Percentiles rank a stretch among this genome's conserved stretches.
Conservation (phyloP, 495 filamentous ascomycete genomes). For the Xylaria scruposa region DNA sequence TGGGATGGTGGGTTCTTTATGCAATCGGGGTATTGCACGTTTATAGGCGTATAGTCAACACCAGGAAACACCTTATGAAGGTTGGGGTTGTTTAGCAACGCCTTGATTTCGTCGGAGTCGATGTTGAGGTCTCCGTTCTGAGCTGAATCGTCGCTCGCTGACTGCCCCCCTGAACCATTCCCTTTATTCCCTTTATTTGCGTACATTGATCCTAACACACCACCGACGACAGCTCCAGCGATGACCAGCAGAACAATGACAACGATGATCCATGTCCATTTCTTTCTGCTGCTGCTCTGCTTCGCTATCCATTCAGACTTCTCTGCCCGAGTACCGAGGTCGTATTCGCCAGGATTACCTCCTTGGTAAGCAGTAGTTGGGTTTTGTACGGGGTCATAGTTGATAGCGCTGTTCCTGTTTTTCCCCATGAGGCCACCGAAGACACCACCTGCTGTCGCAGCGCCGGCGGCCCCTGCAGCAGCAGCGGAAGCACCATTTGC, state of each 20-base stretch:
- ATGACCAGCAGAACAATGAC: constrained; percentile 66
- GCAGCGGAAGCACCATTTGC: constrained; percentile 41
- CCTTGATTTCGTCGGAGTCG: constrained; percentile 80
- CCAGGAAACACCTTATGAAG: constrained; percentile 95
- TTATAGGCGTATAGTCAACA: constrained; percentile 95
- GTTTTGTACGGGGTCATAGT: constrained; percentile 50
- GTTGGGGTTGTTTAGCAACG: constrained; percentile 76
- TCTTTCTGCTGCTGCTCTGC: constrained; percentile 68
- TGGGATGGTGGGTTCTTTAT: constrained; percentile 78
- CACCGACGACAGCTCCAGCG: constrained; percentile 76
- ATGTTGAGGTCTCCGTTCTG: constrained; percentile 72
- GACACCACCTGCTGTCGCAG: constrained; percentile 53
- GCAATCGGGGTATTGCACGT: constrained; percentile 89
- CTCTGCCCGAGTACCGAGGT: constrained; percentile 44
- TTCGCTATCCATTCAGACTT: constrained; percentile 65
- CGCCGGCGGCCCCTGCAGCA: constrained; percentile 55
- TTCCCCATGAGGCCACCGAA: constrained; percentile 48
- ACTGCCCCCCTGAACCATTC: constrained; percentile 29
- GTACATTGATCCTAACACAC: constrained; percentile 78
- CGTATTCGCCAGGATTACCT: constrained; percentile 34
- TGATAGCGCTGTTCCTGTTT: constrained; percentile 41
- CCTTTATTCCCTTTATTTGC: constrained; percentile 49
- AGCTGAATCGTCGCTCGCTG: constrained; percentile 52
- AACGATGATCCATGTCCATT: constrained; percentile 70
- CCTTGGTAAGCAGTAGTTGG: constrained; percentile 33